Evolutionary conservation across 768 basidiomycete species (phyloP).

Genomic region (Hirschioporus abietinus): DNA sequence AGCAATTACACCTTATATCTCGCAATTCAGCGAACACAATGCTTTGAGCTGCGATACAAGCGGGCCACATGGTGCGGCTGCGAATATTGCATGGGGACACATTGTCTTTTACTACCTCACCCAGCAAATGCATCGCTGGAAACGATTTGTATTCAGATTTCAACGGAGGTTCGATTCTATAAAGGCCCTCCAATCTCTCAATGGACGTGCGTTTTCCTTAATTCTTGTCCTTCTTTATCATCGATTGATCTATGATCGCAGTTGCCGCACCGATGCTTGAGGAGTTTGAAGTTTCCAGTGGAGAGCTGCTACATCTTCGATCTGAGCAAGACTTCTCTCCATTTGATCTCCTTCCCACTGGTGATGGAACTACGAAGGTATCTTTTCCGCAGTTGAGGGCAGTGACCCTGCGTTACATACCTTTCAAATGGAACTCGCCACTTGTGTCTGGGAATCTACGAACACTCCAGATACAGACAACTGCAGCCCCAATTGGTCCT

Average conservation of each 20-base stretch:
- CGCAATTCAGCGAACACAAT: not conserved
- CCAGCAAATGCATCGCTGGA: conserved; percentile 79
- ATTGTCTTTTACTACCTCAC: conserved; percentile 76
- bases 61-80: conserved; percentile 25
- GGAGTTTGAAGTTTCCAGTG: conserved; percentile 76
- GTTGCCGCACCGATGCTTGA: conserved; percentile 67
- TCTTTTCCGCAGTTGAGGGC: conserved; percentile 45
- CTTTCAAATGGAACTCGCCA: conserved; percentile 75
- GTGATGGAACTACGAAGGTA: conserved; percentile 30
- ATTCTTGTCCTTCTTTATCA: not conserved
- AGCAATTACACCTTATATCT: not conserved
- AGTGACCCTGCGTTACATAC: conserved; percentile 63
- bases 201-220: conserved; percentile 38
- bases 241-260: conserved; percentile 23
- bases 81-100: conserved; percentile 70
- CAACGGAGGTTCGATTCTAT: conserved; percentile 74
- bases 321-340: conserved; percentile 13
- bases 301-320: conserved; percentile 41
- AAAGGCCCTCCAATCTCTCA: conserved; percentile 66
- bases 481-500: conserved; percentile 5
- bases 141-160: conserved; percentile 74
- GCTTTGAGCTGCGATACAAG: conserved; percentile 7
- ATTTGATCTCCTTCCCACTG: conserved; percentile 33
- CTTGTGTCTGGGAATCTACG: conserved; percentile 57
- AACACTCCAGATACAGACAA: conserved; percentile 28